Percentiles rank a stretch among this genome's conserved stretches.
Conservation (phyloP, 495 filamentous ascomycete species). For the Durotheca rogersii region DNA sequence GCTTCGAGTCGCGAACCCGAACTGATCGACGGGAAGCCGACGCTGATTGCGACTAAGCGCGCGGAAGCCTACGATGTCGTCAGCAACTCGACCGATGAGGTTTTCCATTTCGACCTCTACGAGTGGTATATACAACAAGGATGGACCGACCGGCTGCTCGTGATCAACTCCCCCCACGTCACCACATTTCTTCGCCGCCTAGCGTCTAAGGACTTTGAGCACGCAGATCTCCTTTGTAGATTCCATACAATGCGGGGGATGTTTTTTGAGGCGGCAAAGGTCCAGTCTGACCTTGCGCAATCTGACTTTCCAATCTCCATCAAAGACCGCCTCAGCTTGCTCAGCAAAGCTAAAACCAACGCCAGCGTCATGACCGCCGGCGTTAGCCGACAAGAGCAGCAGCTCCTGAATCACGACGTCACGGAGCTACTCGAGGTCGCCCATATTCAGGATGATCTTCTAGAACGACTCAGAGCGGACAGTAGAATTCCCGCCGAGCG, state of each 20-base stretch:
- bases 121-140: slow-evolving; percentile 91
- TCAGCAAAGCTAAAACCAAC: slow-evolving; percentile 84
- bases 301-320: slow-evolving; percentile 74
- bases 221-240: slow-evolving; percentile 89
- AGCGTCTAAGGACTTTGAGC: slow-evolving; percentile 62
- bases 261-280: slow-evolving; percentile 81
- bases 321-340: slow-evolving; percentile 80
- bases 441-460: slow-evolving; percentile 89
- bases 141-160: slow-evolving; percentile 79
- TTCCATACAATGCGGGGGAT: slow-evolving; percentile 78
- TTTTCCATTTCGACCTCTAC: slow-evolving; percentile 92
- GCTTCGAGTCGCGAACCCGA: slow-evolving; percentile 64
- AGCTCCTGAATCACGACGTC: slow-evolving; percentile 76
- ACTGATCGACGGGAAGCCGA: slow-evolving; percentile 73
- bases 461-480: slow-evolving; percentile 77
- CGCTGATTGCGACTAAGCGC: slow-evolving; percentile 70
- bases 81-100: slow-evolving; percentile 79
- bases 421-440: slow-evolving; percentile 88
- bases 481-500: slow-evolving; percentile 61
- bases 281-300: slow-evolving; percentile 79
- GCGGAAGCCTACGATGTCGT: slow-evolving; percentile 86
- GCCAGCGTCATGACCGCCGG: slow-evolving; percentile 73
- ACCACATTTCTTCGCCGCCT: slow-evolving; percentile 81
- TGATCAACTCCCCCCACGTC: slow-evolving; percentile 78
- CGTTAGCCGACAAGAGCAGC: slow-evolving; percentile 69